Evolutionary conservation across 1,284 basidiomycete species (phyloP).

Genomic region (Pseudozyma tsukubaensis): DNA sequence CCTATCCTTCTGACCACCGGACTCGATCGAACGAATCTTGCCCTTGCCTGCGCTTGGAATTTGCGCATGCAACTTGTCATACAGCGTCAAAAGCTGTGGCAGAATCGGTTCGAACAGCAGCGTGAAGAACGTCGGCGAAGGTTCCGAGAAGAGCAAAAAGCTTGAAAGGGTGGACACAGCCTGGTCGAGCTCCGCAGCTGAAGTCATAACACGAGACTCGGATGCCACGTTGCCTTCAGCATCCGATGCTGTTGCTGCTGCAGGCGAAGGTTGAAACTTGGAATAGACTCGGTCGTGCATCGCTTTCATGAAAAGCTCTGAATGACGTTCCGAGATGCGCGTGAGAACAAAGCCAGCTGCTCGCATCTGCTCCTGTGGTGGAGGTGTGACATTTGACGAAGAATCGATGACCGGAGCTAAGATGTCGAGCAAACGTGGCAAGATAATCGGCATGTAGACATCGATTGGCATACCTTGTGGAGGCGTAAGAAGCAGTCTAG

Average conservation of each 20-base stretch:
- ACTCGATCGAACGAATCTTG: conserved; percentile 32
- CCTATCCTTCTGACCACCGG: conserved; percentile 16
- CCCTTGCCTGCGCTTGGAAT: conserved; percentile 9
- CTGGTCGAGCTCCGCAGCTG: conserved; percentile 14
- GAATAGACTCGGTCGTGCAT: conserved; percentile 32
- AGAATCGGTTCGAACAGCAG: conserved; percentile 46
- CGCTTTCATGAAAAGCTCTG: conserved; percentile 17
- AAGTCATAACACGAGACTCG: conserved; percentile 9
- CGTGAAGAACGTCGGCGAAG: conserved; percentile 57
- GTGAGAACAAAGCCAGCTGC: conserved; percentile 56
- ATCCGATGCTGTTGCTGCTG: not conserved
- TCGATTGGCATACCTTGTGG: conserved; percentile 47
- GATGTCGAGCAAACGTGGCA: conserved; percentile 49
- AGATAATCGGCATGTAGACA: conserved; percentile 38
- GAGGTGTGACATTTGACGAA: conserved; percentile 35
- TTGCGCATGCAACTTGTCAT: conserved; percentile 22
- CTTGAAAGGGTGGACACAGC: conserved; percentile 45
- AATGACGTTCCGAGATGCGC: conserved; percentile 47
- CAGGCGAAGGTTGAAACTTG: conserved; percentile 18
- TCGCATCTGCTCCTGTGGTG: conserved; percentile 51
- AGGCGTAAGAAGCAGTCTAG: conserved; percentile 49
- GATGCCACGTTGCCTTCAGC: not conserved
- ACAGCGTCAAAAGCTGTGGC: conserved; percentile 52
- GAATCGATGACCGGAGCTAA: conserved; percentile 42
- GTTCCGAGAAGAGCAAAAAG: conserved; percentile 57